Evolutionary conservation across 1,284 basidiomycete genomes (phyloP), one percentile per base, ranked within the genome.

Genomic region (Trametes hirsuta): DNA sequence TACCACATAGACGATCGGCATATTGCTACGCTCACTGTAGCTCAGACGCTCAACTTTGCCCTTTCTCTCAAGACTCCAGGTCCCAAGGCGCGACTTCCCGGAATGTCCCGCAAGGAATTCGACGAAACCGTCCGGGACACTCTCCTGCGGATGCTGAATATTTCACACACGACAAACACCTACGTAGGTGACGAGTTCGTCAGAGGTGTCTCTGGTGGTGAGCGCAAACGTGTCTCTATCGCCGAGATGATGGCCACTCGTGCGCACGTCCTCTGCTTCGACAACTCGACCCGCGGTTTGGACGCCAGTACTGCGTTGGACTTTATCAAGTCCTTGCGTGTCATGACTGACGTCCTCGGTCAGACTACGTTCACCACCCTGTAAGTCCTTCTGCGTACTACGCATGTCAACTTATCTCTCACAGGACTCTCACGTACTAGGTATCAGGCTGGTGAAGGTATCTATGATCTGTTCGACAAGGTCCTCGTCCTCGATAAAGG

Each of bases 281-380:
- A 94, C 73, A 93, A 93, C 66, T 89, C 90, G 0, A 93, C 91
- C 1, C 83, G 92, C 47, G 93, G 95, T 61, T 81, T 97, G 44
- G 94, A 97, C 68, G 91, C 94, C 1, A 88, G 87, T 25, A 95
- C 93, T 3, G 93, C 94, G 0, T 79, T 95, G 39, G 90, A 93
- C 71, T 94, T 89, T 65, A 84, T 80, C 62, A 88, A 86, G 73
- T 82, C 84, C 59, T 75, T 96, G 64, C 83, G 93, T 21, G 78
- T 90, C 14, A 85, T 91, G 80, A 91, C 92, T 6, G 91, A 95
- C 70, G 75, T 94, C 18, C 78, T 89, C 9, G 84, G 85, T 6
- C 86, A 88, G 69, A 89, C 92, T 14, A 91, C 88, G 18, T 88
- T 95, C 68, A 88, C 93, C 25, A 85, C 88, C 10, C 75, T 95